A percentile compares a stretch with the other conserved stretches of the same genome.
phyloP scores from a whole-genome alignment of 345 rosid genomes.

The Aurinia saxatilis region DNA sequence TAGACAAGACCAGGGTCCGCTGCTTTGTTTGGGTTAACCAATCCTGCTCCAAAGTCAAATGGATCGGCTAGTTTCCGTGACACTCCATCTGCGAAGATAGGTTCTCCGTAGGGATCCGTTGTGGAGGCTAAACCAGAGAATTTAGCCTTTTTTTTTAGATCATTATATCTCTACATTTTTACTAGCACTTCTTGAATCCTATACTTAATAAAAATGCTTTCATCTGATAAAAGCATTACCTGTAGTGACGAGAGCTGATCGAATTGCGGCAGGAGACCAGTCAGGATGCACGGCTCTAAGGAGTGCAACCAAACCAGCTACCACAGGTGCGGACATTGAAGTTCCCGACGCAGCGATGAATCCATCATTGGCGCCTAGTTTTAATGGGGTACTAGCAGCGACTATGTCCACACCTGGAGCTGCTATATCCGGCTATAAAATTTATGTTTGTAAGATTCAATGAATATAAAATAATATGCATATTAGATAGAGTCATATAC shows the following conservation, averaged over 20 bases:
- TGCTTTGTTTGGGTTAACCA: conserved; percentile 45
- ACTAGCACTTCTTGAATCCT: too few relatives aligned
- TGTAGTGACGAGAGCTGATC: conserved; percentile 38
- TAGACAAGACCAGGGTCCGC: conserved; percentile 49
- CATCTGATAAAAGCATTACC: conserved; percentile 9
- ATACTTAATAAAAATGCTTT: too few relatives aligned
- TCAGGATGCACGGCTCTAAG: conserved; percentile 32
- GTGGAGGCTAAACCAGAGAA: conserved; percentile 13
- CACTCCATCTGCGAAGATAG: conserved; percentile 33
- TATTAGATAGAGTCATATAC: background rate
- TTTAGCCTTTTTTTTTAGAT: background rate
- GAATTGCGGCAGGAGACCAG: conserved; percentile 42
- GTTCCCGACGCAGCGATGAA: conserved; percentile 25
- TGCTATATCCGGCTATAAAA: conserved; percentile 33
- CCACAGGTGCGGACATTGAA: conserved; percentile 37
- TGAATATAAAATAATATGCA: background rate
- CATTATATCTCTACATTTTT: background rate
- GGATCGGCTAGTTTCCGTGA: conserved; percentile 31
- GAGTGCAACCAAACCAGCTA: conserved; percentile 34
- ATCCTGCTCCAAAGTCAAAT: conserved; percentile 49
- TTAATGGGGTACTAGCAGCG: conserved; percentile 28
- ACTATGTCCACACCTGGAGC: conserved; percentile 36
- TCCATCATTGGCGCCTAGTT: background rate
- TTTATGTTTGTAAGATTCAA: background rate
- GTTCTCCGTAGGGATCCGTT: conserved; percentile 28